A percentile compares a stretch with the other conserved stretches of the same genome.
Evolutionary conservation across 1,284 basidiomycete species (phyloP).

Genomic region (Quambalaria eucalypti): DNA sequence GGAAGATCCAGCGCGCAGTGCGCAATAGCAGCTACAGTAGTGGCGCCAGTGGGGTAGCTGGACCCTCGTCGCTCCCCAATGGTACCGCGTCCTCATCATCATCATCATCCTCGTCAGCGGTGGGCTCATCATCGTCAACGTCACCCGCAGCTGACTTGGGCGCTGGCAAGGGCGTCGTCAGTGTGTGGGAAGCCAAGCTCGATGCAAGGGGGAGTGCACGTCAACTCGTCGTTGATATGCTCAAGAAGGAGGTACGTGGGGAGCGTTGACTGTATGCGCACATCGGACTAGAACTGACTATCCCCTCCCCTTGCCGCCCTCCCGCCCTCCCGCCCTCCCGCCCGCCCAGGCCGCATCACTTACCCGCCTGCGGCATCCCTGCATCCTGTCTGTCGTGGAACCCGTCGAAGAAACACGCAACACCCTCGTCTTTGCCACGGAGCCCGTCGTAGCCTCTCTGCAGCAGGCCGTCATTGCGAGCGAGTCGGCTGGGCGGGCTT

Average conservation of each 20-base stretch:
- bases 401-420: slow-evolving; percentile 82
- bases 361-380: slow-evolving; percentile 80
- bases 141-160: not conserved
- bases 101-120: not conserved
- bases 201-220: slow-evolving; percentile 18
- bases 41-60: not conserved
- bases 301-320: not conserved
- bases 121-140: not conserved
- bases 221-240: slow-evolving; percentile 24
- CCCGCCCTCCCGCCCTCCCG: not conserved
- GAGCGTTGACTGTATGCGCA: too few species aligned
- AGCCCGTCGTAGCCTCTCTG: slow-evolving; percentile 50
- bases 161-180: slow-evolving; percentile 6
- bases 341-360: slow-evolving; percentile 66
- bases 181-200: slow-evolving; percentile 34
- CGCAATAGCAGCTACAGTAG: slow-evolving; percentile 11
- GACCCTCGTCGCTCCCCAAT: not conserved
- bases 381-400: slow-evolving; percentile 94
- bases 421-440: slow-evolving; percentile 85
- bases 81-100: not conserved
- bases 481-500: slow-evolving; percentile 8
- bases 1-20: slow-evolving; percentile 37
- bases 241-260: slow-evolving; percentile 37
- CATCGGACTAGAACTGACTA: not conserved
- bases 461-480: slow-evolving; percentile 9